Conservation (phyloP, 176 grass and related monocot species). For the Oryza meridionalis region DNA sequence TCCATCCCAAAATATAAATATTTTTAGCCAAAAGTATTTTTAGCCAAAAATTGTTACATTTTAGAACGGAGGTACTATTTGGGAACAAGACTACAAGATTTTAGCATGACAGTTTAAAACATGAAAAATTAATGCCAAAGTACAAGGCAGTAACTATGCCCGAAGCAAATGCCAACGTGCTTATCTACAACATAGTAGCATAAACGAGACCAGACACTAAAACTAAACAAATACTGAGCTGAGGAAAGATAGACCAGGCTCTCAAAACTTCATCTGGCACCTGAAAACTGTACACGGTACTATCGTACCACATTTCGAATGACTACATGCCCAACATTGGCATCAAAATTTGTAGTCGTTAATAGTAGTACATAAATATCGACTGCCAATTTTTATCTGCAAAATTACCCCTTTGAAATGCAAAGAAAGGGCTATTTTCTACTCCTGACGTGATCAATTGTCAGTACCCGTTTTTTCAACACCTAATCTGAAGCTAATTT, state of each 20-base stretch:
- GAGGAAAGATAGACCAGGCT: background rate
- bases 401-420: slow-evolving; percentile 16
- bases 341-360: slow-evolving; percentile 29
- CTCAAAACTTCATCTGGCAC: background rate
- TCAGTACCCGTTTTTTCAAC: slow-evolving; percentile 20
- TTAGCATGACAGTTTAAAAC: too few species aligned
- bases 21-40: too few species aligned
- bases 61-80: too few species aligned
- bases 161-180: too few species aligned
- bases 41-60: too few species aligned
- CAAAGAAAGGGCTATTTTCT: slow-evolving; percentile 28
- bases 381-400: slow-evolving; percentile 12
- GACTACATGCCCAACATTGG: slow-evolving; percentile 10
- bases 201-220: too few species aligned
- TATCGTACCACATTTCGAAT: slow-evolving; percentile 35
- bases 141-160: too few species aligned
- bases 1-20: too few species aligned
- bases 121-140: too few species aligned
- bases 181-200: too few species aligned
- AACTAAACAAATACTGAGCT: background rate
- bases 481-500: slow-evolving; percentile 40
- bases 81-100: too few species aligned
- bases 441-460: slow-evolving; percentile 33
- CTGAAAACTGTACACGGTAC: slow-evolving; percentile 29
- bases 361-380: slow-evolving; percentile 12